Conservation (phyloP, 2,329 filamentous ascomycete genomes). For the Penicillium concentricum region DNA sequence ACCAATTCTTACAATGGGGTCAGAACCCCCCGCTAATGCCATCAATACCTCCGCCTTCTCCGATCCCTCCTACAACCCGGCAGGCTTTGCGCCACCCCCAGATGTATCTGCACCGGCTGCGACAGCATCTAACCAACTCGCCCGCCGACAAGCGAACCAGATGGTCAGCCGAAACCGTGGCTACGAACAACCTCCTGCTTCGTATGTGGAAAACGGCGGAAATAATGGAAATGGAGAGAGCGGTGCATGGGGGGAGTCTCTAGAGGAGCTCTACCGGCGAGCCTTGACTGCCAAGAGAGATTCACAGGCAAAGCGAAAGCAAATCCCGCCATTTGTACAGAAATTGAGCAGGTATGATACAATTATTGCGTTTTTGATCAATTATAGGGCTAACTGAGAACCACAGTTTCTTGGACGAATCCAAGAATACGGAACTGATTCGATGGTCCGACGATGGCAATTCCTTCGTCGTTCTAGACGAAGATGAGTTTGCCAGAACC, state of each 20-base stretch:
- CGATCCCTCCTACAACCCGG: conserved; percentile 42
- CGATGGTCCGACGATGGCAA: conserved; percentile 96
- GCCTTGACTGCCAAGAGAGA: conserved; percentile 82
- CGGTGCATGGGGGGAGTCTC: conserved; percentile 58
- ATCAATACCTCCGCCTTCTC: conserved; percentile 32
- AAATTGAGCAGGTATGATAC: conserved; percentile 85
- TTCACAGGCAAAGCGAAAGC: conserved; percentile 84
- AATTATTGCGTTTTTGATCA: not conserved
- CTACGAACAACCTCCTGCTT: conserved; percentile 37
- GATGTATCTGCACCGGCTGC: conserved; percentile 51
- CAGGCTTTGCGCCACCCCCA: conserved; percentile 43
- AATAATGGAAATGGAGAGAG: conserved; percentile 25
- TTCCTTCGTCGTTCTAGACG: conserved; percentile 93
- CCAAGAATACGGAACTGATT: conserved; percentile 90
- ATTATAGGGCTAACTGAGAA: conserved; percentile 10
- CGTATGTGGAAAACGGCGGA: conserved; percentile 30
- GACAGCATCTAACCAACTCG: conserved; percentile 42
- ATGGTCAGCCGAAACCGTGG: conserved; percentile 38
- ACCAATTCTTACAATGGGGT: conserved; percentile 58
- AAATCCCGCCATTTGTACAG: conserved; percentile 96
- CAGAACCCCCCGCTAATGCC: conserved; percentile 39
- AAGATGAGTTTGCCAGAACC: conserved; percentile 80
- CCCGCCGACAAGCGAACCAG: conserved; percentile 37
- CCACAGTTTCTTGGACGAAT: conserved; percentile 83
- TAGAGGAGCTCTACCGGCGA: conserved; percentile 76